These are phyloP conservation scores for Postia placenta DNA, from an alignment of 768 basidiomycete genomes.

Conservation along the genomic window DNA sequence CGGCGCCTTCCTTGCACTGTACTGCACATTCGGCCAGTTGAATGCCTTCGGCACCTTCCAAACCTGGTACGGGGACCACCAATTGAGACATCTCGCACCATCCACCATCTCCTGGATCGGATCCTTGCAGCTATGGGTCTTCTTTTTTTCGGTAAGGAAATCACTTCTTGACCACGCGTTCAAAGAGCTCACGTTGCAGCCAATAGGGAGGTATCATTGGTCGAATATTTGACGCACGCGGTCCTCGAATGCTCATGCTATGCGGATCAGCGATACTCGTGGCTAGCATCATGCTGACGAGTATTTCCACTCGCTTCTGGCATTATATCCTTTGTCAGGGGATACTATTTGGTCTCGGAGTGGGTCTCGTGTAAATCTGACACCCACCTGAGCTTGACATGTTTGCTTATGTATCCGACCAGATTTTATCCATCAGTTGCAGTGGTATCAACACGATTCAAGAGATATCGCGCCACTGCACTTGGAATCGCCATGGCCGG, in stretches of 20 bases:
- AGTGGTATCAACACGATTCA: slow-evolving; percentile 61
- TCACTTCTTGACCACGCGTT: background rate
- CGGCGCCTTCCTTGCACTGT: slow-evolving; percentile 60
- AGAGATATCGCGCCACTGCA: slow-evolving; percentile 59
- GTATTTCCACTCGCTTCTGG: slow-evolving; percentile 49
- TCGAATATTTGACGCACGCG: slow-evolving; percentile 52
- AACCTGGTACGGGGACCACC: slow-evolving; percentile 57
- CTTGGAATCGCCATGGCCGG: slow-evolving; percentile 67
- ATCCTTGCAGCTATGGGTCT: slow-evolving; percentile 60
- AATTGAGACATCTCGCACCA: slow-evolving; percentile 42
- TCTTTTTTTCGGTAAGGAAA: slow-evolving; percentile 57
- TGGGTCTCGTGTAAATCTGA: slow-evolving; percentile 51
- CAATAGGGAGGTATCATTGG: slow-evolving; percentile 57
- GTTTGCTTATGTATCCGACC: background rate
- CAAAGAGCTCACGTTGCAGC: background rate
- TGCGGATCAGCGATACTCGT: slow-evolving; percentile 43
- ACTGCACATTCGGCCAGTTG: slow-evolving; percentile 69
- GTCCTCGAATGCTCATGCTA: slow-evolving; percentile 47
- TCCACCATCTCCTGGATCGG: slow-evolving; percentile 67
- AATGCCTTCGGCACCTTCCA: slow-evolving; percentile 71
- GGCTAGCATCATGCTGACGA: slow-evolving; percentile 52
- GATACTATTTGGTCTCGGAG: slow-evolving; percentile 55
- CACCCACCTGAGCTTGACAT: too few relatives aligned
- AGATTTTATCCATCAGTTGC: slow-evolving; percentile 69
- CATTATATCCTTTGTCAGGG: slow-evolving; percentile 61